Base-by-base conservation (phyloP, 139 green algal species). In the Tetratostichococcus sp. region DNA sequence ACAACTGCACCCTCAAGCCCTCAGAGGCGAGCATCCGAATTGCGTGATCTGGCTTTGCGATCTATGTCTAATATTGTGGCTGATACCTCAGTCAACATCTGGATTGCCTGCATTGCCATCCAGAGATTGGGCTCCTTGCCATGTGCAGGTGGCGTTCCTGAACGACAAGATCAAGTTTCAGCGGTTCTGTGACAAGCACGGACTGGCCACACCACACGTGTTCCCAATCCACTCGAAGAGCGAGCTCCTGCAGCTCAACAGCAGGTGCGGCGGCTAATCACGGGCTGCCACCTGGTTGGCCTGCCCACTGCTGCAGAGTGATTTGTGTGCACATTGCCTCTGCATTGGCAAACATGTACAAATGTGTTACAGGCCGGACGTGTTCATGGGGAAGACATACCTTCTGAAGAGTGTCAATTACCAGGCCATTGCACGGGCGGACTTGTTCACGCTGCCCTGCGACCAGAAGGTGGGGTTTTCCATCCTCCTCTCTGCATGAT, bases 371-470 rank as follows among this genome's bases (percentile, higher is more conserved):
- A 43, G 35, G 28, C 30, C 62, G 28, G 73, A 77, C 16, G 39
- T 65, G n/a, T 77, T 77, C 31, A 31, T 25, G 25, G 35, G 28
- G 16, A 31, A 30, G 28, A 28, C 42, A 5, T 82, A 71, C 72
- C 26, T 82, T 31, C 66, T 82, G 66, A 82, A 82, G 43, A 77
- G 77, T 50, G 70, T 82, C 11, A 6, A 22, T 0, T 82, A 82
- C 42, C 59, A 70, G 39, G 43, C 77, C 0, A 62, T 57, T 2
- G 26, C 65, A 50, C 35, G 77, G 30, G 50, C 33, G 4, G 77
- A 82, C 43, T 30, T 78, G 19, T 77, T 82, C 67, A 82, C 43
- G 28, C 33, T 82, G 30, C 77, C 77, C 16, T 67, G 66, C 28
- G 21, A 39, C 33, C 26, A 26, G 1, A 19, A 75, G 70, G 70